phyloP scores from a whole-genome alignment of 768 basidiomycete genomes.

The Boletus sp. region DNA sequence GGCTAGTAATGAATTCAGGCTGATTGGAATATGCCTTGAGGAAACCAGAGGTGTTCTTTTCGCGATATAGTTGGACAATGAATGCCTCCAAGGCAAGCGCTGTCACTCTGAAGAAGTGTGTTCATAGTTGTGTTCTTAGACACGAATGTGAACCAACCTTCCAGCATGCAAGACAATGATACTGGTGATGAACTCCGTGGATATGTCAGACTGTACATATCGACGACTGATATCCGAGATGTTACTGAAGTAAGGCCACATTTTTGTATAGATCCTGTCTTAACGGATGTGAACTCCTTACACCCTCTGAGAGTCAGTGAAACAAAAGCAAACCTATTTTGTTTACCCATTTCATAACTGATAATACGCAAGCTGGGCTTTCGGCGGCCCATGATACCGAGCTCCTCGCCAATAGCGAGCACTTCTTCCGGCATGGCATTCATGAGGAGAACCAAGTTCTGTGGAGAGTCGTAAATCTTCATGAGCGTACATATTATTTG shows the following conservation, averaged over 20 bases:
- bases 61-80: constrained; percentile 85
- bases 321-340: constrained; percentile 82
- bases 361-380: constrained; percentile 82
- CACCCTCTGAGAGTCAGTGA: neutral
- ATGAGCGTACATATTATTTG: constrained; percentile 81
- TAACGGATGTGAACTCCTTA: constrained; percentile 10
- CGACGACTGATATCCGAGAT: constrained; percentile 90
- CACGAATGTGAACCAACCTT: constrained; percentile 46
- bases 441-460: constrained; percentile 81
- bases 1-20: constrained; percentile 91
- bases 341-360: constrained; percentile 74
- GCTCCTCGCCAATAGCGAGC: constrained; percentile 85
- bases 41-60: constrained; percentile 88
- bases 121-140: neutral
- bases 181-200: constrained; percentile 83
- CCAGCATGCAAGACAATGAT: constrained; percentile 91
- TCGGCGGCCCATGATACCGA: constrained; percentile 88
- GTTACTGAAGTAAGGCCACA: constrained; percentile 93
- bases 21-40: constrained; percentile 97
- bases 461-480: constrained; percentile 88
- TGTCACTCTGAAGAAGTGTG: constrained; percentile 59
- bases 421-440: constrained; percentile 87
- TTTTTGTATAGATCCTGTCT: constrained; percentile 84
- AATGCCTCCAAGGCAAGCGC: constrained; percentile 87
- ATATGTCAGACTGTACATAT: constrained; percentile 89